These are phyloP conservation scores for Fusarium sp. DNA, from an alignment of 2,329 filamentous ascomycete genomes.

Conservation along the genomic window DNA sequence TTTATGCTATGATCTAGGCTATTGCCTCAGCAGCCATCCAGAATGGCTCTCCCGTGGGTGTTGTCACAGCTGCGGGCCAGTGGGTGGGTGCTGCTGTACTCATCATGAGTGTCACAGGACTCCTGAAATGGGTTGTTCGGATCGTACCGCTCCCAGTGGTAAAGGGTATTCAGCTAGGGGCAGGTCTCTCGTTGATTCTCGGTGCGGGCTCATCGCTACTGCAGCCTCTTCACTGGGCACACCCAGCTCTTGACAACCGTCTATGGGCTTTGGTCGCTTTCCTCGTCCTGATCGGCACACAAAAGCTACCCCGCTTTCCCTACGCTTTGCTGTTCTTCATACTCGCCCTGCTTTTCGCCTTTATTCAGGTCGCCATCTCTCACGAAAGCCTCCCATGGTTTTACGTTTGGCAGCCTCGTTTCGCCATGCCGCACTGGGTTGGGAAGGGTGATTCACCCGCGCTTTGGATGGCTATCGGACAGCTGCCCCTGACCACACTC, in stretches of 20 bases:
- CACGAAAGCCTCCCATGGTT: slow-evolving; percentile 63
- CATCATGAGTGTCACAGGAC: slow-evolving; percentile 81
- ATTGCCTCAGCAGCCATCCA: slow-evolving; percentile 92
- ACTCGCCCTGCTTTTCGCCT: slow-evolving; percentile 75
- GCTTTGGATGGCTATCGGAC: slow-evolving; percentile 78
- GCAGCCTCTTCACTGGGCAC: slow-evolving; percentile 75
- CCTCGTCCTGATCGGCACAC: slow-evolving; percentile 75
- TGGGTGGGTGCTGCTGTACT: slow-evolving; percentile 81
- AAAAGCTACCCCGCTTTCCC: slow-evolving; percentile 75
- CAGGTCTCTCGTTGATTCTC: slow-evolving; percentile 85
- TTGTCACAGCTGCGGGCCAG: slow-evolving; percentile 82
- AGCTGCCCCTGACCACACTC: slow-evolving; percentile 90
- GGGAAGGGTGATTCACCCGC: slow-evolving; percentile 51
- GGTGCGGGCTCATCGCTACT: slow-evolving; percentile 80
- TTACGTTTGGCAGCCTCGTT: slow-evolving; percentile 70
- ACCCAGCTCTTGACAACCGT: slow-evolving; percentile 80
- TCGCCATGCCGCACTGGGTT: slow-evolving; percentile 55
- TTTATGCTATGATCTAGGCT: slow-evolving; percentile 62
- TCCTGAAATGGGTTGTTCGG: slow-evolving; percentile 80
- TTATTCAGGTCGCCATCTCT: slow-evolving; percentile 54
- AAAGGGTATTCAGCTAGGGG: slow-evolving; percentile 94
- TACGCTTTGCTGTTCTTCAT: slow-evolving; percentile 82
- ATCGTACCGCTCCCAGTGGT: slow-evolving; percentile 87
- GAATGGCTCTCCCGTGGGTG: slow-evolving; percentile 62
- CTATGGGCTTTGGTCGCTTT: slow-evolving; percentile 83